phyloP scores from a whole-genome alignment of 2,329 filamentous ascomycete species.

The Pseudocercospora fijiensis region DNA sequence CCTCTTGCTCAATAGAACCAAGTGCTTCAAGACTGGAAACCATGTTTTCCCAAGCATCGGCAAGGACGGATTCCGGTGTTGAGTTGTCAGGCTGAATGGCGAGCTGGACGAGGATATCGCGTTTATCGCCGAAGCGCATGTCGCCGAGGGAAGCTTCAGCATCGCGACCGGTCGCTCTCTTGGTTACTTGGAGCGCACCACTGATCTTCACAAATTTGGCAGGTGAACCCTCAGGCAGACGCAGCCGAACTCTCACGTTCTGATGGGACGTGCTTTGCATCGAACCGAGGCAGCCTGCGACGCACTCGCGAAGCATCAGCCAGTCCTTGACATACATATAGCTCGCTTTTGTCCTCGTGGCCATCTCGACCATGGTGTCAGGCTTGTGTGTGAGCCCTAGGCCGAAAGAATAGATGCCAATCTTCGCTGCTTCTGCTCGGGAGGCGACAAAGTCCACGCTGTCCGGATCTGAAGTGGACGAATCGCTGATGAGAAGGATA shows the following conservation, averaged over 20 bases:
- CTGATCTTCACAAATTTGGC: conserved; percentile 99
- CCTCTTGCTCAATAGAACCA: conserved; percentile 80
- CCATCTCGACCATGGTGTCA: conserved; percentile 97
- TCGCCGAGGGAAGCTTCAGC: conserved; percentile 91
- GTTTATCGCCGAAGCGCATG: conserved; percentile 90
- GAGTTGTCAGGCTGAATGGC: conserved; percentile 85
- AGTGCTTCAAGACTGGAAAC: conserved; percentile 93
- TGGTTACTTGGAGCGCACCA: conserved; percentile 91
- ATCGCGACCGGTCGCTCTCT: conserved; percentile 89
- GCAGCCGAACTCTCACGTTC: conserved; percentile 93
- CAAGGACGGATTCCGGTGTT: conserved; percentile 77
- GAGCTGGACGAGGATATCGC: conserved; percentile 89
- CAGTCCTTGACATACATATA: conserved; percentile 99
- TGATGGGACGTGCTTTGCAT: conserved; percentile 96
- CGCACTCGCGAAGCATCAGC: conserved; percentile 99
- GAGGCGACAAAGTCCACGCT: conserved; percentile 98
- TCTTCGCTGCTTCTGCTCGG: conserved; percentile 94
- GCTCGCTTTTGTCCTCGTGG: conserved; percentile 89
- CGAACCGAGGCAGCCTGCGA: conserved; percentile 87
- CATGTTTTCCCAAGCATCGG: conserved; percentile 96
- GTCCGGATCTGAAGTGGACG: conserved; percentile 88
- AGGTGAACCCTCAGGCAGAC: conserved; percentile 90
- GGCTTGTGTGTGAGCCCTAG: conserved; percentile 96
- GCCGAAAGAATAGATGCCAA: conserved; percentile 94
- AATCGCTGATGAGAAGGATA: conserved; percentile 96